Conservation (phyloP, 176 grass and related monocot species). For the Luzula sylvatica region DNA sequence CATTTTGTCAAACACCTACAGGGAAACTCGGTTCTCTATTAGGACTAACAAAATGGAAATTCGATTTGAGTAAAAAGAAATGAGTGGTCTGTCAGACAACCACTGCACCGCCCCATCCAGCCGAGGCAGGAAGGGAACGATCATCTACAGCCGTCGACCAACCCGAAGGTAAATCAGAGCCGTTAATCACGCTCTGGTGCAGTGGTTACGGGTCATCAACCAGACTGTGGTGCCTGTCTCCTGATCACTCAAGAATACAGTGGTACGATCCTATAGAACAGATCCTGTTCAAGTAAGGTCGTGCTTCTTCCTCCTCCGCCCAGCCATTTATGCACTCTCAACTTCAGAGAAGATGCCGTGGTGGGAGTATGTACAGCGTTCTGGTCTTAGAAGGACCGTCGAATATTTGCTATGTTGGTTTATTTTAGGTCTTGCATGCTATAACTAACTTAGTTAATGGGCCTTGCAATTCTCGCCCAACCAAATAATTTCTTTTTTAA, state of each 20-base stretch:
- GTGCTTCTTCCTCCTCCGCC: not conserved
- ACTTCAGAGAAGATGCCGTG: no score
- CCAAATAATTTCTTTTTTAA: no score
- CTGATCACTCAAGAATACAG: slow-evolving; percentile 21
- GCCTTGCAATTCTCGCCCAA: no score
- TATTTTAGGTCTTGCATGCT: no score
- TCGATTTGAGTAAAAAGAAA: not conserved
- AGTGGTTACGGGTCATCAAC: slow-evolving; percentile 14
- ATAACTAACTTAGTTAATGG: no score
- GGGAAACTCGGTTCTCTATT: no score
- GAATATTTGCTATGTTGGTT: no score
- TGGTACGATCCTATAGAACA: slow-evolving; percentile 25
- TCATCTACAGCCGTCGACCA: slow-evolving; percentile 14
- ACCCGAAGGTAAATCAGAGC: not conserved
- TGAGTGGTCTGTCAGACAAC: slow-evolving; percentile 17
- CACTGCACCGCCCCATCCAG: slow-evolving; percentile 1
- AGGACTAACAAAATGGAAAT: no score
- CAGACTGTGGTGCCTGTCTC: slow-evolving; percentile 25
- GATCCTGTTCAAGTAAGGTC: slow-evolving; percentile 25
- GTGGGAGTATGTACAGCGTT: no score
- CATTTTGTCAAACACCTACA: no score
- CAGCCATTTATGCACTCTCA: not conserved
- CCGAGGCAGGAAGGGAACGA: not conserved
- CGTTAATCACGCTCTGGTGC: slow-evolving; percentile 22
- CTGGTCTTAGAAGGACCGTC: no score